Percentiles rank a stretch among this genome's conserved stretches.
phyloP scores from a whole-genome alignment of 202 grass and related monocot genomes.

The Elaeis oleifera region DNA sequence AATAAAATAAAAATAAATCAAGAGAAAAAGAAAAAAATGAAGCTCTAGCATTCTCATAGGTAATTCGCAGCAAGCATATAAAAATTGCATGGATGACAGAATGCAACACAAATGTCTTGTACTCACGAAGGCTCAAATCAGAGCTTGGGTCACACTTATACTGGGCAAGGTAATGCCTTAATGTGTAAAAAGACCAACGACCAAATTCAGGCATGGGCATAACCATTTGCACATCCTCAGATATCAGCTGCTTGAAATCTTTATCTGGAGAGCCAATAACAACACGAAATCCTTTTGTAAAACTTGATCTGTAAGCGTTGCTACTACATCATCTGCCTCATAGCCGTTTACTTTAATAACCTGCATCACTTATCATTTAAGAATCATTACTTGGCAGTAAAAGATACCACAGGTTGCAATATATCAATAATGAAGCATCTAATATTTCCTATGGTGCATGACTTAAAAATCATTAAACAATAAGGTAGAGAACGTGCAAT shows the following conservation, averaged over 20 bases:
- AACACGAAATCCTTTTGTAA: conserved; percentile 45
- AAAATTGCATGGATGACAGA: no score
- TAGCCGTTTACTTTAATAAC: conserved; percentile 74
- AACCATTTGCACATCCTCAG: conserved; percentile 70
- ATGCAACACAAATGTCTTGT: conserved; percentile 2
- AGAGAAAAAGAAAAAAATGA: no score
- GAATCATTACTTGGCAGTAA: no score
- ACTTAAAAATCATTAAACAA: no score
- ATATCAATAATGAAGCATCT: no score
- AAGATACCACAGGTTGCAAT: no score
- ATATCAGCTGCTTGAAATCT: conserved; percentile 94
- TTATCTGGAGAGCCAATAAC: conserved; percentile 85
- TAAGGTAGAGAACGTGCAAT: no score
- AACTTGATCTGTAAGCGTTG: conserved; percentile 69
- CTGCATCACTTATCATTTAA: conserved; percentile 29
- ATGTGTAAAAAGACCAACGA: conserved; percentile 80
- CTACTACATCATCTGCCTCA: conserved; percentile 82
- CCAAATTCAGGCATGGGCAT: conserved; percentile 83
- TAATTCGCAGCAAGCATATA: no score
- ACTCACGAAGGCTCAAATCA: conserved; percentile 96
- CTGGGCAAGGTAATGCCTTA: conserved; percentile 78
- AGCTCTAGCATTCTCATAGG: no score
- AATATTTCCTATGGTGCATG: no score
- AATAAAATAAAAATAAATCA: no score
- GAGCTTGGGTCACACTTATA: conserved; percentile 73